A percentile compares a stretch with the other conserved stretches of the same genome.
These are phyloP conservation scores for Venturia pyrina DNA, from an alignment of 2,329 filamentous ascomycete genomes.

Conservation along the genomic window DNA sequence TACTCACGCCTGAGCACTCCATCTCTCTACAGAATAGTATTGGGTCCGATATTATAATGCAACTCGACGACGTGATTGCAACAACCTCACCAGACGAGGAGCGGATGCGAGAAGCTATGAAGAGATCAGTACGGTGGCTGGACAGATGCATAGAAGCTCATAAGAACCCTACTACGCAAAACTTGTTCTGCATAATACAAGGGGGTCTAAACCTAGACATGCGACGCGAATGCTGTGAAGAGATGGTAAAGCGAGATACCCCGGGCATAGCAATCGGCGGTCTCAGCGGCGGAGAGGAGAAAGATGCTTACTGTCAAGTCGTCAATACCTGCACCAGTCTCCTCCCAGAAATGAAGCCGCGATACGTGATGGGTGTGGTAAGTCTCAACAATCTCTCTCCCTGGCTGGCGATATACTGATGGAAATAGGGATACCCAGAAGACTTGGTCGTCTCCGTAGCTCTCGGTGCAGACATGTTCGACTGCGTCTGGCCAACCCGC, in stretches of 20 bases:
- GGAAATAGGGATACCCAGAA: constrained; percentile 70
- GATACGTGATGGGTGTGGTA: constrained; percentile 96
- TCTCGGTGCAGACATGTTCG: constrained; percentile 96
- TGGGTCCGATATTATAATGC: constrained; percentile 98
- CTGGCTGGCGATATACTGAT: constrained; percentile 14
- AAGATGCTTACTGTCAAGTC: constrained; percentile 83
- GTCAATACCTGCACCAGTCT: constrained; percentile 77
- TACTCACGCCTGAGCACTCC: constrained; percentile 94
- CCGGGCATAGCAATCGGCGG: constrained; percentile 96
- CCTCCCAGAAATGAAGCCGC: constrained; percentile 82
- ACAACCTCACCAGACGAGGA: constrained; percentile 84
- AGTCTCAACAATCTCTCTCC: constrained; percentile 17
- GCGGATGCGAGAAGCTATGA: constrained; percentile 90
- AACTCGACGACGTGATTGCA: constrained; percentile 94
- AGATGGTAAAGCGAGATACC: constrained; percentile 85
- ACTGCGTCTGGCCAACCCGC: constrained; percentile 91
- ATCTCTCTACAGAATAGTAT: constrained; percentile 95
- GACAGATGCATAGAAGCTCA: constrained; percentile 91
- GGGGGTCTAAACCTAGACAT: constrained; percentile 85
- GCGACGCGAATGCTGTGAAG: constrained; percentile 68
- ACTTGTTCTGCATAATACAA: constrained; percentile 97
- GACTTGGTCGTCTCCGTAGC: constrained; percentile 90
- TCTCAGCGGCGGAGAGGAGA: constrained; percentile 88
- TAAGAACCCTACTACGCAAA: constrained; percentile 71
- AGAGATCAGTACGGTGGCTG: constrained; percentile 87